Evolutionary conservation across 1,284 basidiomycete genomes (phyloP), one percentile per base, ranked within the genome.

Genomic region (Puccinia novopanici): DNA sequence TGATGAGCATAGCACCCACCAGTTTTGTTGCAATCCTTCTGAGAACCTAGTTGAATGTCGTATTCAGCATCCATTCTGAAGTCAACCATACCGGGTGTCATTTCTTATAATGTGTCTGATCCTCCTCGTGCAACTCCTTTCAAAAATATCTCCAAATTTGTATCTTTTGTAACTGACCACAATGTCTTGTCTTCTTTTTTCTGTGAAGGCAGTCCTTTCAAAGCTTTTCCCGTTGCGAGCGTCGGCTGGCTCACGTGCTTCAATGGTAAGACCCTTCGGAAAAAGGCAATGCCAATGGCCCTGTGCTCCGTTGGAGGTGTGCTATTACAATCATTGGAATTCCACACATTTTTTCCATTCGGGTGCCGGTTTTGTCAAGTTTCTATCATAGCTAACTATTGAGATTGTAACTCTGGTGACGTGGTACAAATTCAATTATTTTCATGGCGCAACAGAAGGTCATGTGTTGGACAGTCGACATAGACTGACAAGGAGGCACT

Each of bases 31-130:
- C 59, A 63, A 63, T 63, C 59, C 59, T 63, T 63, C 59, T 63
- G 59, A 63, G 59, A 63, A 63, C 59, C 59, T 63, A 63, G 59
- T 63, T 63, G 59, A 63, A 63, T 63, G 19, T 19, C 6, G n/a
- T n/a, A n/a, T 63, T 63, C 59, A 63, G 40, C 59, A 17, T 17
- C 59, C 59, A 63, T 30, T 63, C 34, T 63, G 59, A 63, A 63
- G 59, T 63, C 59, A 63, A 40, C 59, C 34, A 10, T 15, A 63
- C 59, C 34, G 59, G 59, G 59, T 63, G 59, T 63, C 59, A 63
- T 63, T 63, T 57, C 40, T 63, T 13, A 63, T 63, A 63, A 63
- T 63, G 59, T 22, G 59, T 63, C 59, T 63, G 59, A 63, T 40
- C 34, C 59, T 40, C 50, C 50, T n/a, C n/a, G n/a, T n/a, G n/a